Base-by-base conservation (phyloP, 257 asterid genomes). In the Mitragyna speciosa region DNA sequence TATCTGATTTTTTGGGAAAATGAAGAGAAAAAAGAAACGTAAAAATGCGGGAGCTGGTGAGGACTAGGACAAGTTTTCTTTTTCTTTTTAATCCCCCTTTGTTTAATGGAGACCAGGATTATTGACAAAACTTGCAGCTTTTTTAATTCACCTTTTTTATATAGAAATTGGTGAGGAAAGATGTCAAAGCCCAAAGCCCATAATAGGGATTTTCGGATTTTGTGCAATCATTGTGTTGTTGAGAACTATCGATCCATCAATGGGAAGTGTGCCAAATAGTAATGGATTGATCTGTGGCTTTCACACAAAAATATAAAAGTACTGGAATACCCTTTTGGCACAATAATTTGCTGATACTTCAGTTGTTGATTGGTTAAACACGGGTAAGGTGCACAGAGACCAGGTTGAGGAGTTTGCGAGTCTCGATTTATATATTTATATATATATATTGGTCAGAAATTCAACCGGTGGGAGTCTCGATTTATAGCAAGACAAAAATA, bases 161-260 rank as follows among this genome's bases (percentile, higher is more conserved):
- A 20, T 12, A 49, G 7, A 59, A 9, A 30, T 77, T 36, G 20
- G 65, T 48, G 75, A 52, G 31, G 52, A 54, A 51, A 17, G 72
- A 15, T 68, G 28, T 39, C 47, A 36, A 68, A 64, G 8, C 9
- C 22, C 47, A 14, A 0, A 20, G 26, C 33, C 68, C 33, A 33
- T 12, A 33, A 56, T n/a, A 8, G 54, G 28, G 3, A 39, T 16
- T 69, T 30, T 67, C 52, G 76, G n/a, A 78, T 22, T 39, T 47
- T 39, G 76, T 36, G 75, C 81, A 78, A 68, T 77, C 41, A 67
- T 77, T 67, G 12, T 70, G 17, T 26, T 64, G 22, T 45, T 30
- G 47, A 17, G 16, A 64, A 63, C 26, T 22, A 36, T 36, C 28
- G 26, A 49, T 24, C 12, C 72, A 9, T 17, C 17, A 11, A 49